Conservation (phyloP, 495 filamentous ascomycete genomes). For the Wilcoxina mikolae region DNA sequence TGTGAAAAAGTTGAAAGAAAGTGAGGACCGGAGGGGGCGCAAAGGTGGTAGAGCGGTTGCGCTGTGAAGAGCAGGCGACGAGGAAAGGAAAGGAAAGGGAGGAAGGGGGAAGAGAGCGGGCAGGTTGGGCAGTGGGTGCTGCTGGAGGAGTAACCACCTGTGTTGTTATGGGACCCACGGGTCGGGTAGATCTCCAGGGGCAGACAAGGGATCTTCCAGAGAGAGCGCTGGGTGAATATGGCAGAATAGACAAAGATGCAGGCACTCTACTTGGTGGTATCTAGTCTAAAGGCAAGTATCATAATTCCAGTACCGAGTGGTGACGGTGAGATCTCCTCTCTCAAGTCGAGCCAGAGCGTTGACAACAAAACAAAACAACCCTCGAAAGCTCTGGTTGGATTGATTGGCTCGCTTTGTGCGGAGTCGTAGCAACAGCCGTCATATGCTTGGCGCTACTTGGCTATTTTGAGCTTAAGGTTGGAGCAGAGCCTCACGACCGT, state of each 20-base stretch:
- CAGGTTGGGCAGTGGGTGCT: neutral
- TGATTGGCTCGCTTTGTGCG: neutral
- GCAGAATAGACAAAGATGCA: too few species aligned
- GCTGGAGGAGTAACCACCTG: neutral
- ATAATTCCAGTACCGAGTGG: too few species aligned
- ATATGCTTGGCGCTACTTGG: neutral
- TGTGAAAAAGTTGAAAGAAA: neutral
- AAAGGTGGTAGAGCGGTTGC: constrained; percentile 10
- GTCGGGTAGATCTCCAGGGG: neutral
- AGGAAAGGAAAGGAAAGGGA: constrained; percentile 27
- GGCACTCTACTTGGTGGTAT: too few species aligned
- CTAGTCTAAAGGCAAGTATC: too few species aligned
- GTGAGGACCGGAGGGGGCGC: constrained; percentile 9
- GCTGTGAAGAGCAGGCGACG: constrained; percentile 22
- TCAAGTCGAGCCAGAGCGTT: too few species aligned
- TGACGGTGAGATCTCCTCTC: too few species aligned
- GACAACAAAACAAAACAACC: neutral
- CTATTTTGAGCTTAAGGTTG: neutral
- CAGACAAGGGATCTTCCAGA: neutral
- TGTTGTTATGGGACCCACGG: neutral
- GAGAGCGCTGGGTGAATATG: neutral
- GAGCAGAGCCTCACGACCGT: neutral
- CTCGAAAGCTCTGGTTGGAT: neutral
- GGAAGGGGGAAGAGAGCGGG: constrained; percentile 7
- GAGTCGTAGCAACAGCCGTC: neutral